Evolutionary conservation across 2,329 filamentous ascomycete genomes (phyloP).

Genomic region (Trichoderma hamatum): DNA sequence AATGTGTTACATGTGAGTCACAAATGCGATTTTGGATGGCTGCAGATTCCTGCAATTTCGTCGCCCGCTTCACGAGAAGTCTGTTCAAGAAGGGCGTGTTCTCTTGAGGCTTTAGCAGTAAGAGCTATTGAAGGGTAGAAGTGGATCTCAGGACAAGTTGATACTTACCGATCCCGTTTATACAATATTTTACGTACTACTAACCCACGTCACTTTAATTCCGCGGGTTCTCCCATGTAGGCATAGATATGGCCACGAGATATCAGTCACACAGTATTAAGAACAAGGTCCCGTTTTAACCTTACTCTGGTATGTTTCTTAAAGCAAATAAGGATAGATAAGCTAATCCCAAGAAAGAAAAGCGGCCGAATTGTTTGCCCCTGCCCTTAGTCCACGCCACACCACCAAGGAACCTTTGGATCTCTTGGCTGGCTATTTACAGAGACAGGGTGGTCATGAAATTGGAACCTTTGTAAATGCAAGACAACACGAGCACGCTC

Average conservation of each 20-base stretch:
- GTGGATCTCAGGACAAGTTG: neutral
- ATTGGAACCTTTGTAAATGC: slow-evolving; percentile 19
- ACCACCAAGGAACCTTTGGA: slow-evolving; percentile 22
- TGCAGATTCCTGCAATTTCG: neutral
- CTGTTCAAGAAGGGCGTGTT: neutral
- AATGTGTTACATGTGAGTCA: neutral
- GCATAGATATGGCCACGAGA: neutral
- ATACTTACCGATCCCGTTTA: neutral
- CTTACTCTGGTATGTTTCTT: neutral
- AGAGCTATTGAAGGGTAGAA: neutral
- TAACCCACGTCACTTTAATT: neutral
- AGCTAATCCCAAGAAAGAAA: slow-evolving; percentile 10
- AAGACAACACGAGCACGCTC: neutral
- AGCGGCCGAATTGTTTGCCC: neutral
- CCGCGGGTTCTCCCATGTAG: neutral
- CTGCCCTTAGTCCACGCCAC: slow-evolving; percentile 15
- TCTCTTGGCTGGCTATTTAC: slow-evolving; percentile 14
- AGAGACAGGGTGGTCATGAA: neutral
- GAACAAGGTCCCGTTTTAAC: slow-evolving; percentile 18
- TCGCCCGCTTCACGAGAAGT: neutral
- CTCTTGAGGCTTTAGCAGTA: neutral
- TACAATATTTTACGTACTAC: neutral
- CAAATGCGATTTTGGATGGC: neutral
- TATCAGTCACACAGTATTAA: neutral
- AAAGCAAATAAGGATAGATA: slow-evolving; percentile 14